Evolutionary conservation across 139 green algal species (phyloP), one percentile per base, ranked within the genome.

Genomic region (Haematococcus lacustris): DNA sequence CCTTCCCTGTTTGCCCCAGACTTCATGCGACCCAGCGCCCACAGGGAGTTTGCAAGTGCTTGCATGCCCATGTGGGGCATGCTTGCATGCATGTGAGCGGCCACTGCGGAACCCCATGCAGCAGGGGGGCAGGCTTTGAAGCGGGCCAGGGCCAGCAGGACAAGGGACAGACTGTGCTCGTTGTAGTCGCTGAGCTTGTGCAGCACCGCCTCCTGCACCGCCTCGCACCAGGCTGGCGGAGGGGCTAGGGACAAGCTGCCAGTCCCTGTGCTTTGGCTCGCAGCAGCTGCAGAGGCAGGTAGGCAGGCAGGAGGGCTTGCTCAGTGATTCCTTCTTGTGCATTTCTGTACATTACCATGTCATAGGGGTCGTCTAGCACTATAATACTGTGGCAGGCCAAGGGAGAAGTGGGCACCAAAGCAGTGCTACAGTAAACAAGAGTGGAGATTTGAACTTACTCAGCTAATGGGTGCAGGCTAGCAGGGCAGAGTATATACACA

Each of bases 11-110:
- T 69, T 7, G 51, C 5, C 13, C 39, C 4, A 30, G 71, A 37
- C 25, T 63, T 63, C 64, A 69, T 33, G 21, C 62, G 65, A 43
- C 63, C 72, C 63, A 77, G 47, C n/a, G 59, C 62, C 72, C 72
- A 77, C 41, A 77, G 40, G 62, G 35, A 72, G 72, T 77, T 77
- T 33, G 62, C 34, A 4, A 77, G 72, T 3, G 72, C 72, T 47
- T 77, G 63, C 43, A 34, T 3, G 40, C 66, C 23, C 21, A 17
- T 6, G 21, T n/a, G 2, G 4, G 37, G 35, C 37, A 51, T 3
- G 21, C 3, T 9, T 2, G 26, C 30, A 64, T 67, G 61, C 26
- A 80, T 50, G 70, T 80, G 75, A 39, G 53, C 71, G 30, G 73
- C 28, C 13, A 73, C 30, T 26, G 38, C 63, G 2, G 64, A 33